Base-by-base conservation (phyloP, 768 basidiomycete genomes). In the Trametes gibbosa region DNA sequence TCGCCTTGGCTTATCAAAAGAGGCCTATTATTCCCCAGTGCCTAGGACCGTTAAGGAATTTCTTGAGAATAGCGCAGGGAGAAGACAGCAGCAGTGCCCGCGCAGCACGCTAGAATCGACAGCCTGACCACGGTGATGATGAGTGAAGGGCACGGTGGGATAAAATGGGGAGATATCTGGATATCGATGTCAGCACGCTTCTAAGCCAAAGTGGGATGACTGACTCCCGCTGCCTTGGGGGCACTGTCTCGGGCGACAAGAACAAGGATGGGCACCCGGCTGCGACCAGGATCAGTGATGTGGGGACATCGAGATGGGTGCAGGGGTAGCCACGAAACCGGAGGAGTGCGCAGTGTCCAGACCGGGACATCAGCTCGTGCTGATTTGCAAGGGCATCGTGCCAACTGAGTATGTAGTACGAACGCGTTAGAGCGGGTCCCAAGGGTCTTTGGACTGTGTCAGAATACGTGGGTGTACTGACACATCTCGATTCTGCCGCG, bases 281-380 rank as follows among this genome's bases (percentile, higher is more conserved):
- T 24, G 45, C 45, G 37, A 42, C 47, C 47, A 56, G 45, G 47
- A 56, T 56, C 55, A 56, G 9, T 56, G 55, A 56, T 56, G 47
- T 27, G 29, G 37, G 37, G 13, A 4, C 3, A 39, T 39, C 45
- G 45, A 55, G 53, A 55, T 42, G 47, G 37, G 29, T n/a, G 43
- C 43, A 45, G 43, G 48, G 49, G 34, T 24, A 43, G 24, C 40
- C 55, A 29, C 39, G 47, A 42, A 42, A 19, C 17, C 46, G 39
- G 34, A 32, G 12, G 40, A 29, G 27, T 49, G 47, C 47, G 55
- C 55, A 21, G 55, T 56, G 19, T 12, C 19, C 25, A 48, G 25
- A 37, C 16, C 41, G 47, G 42, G 29, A 21, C 54, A 61, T 61
- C 54, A 56, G 39, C 60, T 53, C 59, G 50, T 56, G 60, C 60